Base-by-base conservation (phyloP, 2,329 filamentous ascomycete genomes). In the Bretziella fagacearum region DNA sequence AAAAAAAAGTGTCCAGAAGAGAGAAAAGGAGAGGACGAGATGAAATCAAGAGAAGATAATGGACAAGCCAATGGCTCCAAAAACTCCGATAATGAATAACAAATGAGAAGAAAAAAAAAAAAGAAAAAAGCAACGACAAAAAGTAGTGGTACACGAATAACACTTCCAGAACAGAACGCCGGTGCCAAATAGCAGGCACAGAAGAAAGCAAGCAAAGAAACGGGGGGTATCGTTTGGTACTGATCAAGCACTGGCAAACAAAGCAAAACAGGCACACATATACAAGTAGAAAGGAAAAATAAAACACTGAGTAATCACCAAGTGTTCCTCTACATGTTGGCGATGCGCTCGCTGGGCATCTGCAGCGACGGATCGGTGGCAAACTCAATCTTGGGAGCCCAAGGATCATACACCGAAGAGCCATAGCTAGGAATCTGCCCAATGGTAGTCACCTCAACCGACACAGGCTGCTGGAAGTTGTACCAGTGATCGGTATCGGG, bases 271-370 rank as follows among this genome's bases (percentile, higher is more conserved):
- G 30, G 27, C 41, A 45, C 48, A 33, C 33, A 41, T 50, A 27
- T 39, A 39, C 39, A 49, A 47, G 36, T 30, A 43, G 25, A 30
- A 20, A 33, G 18, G 30, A 33, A 40, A 41, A n/a, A 29, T 15
- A 30, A 15, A 8, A 36, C 8, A 20, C 22, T 39, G 29, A 47
- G 37, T 20, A 49, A 51, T 42, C 46, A 37, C 20, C 40, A 48
- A 39, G 20, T 18, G 18, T 13, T 42, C 36, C 22, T 49, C 65
- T 61, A 77, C 61, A 78, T 63, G 51, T 62, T 69, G 53, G 74
- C 71, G 52, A 78, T 68, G 44, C 74, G 64, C 35, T 65, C 69
- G 55, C 71, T 76, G 8, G 74, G 74, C 59, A 78, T 65, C 58
- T 74, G 73, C 61, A 77, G 67, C 7, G 67, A 64, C 17, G 69